Evolutionary conservation across 192 early-diverging fungal genomes (phyloP), one percentile per base, ranked within the genome.

Genomic region (Phycomyces blakesleeanus): DNA sequence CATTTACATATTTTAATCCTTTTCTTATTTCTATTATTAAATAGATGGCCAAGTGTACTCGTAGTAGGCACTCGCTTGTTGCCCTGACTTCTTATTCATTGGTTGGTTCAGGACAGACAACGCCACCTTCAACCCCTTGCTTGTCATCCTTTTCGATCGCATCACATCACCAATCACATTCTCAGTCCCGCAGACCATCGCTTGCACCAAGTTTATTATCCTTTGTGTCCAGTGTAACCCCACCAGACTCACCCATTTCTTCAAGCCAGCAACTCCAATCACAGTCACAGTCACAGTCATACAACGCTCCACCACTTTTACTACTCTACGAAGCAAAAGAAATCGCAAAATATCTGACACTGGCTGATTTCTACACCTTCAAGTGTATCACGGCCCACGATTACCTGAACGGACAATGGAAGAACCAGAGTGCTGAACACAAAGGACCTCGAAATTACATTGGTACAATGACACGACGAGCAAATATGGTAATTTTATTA

Each of bases 341-440:
- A 4, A 40, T 64, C 51, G 69, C 73, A 18, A 60, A 67, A 27
- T 77, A 79, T 58, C 55, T 79, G 54, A 67, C 72, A 1, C 65
- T 78, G 14, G 72, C 77, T 27, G 65, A 79, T 47, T 74, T 73
- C 49, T 59, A 63, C 40, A 20, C 60, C 0, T 40, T 79, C 20
- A 58, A 77, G 22, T 74, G 69, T 25, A 66, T 75, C 12, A 63
- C 59, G 3, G 29, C 56, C 0, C 51, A 68, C 26, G 64, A 73
- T n/a, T 73, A 71, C 57, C 11, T 71, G 11, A 51, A 68, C 40
- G 37, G 59, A 25, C 7, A 29, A 54, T 42, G 67, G 24, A 21
- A 64, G 10, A 15, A 53, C 34, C 16, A 22, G 38, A 10, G 16
- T 5, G 22, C 29, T 14, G 14, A 59, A 18, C 22, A 34, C n/a